Conservation (phyloP, 805 yeast species). For the Starmerella apicola region DNA sequence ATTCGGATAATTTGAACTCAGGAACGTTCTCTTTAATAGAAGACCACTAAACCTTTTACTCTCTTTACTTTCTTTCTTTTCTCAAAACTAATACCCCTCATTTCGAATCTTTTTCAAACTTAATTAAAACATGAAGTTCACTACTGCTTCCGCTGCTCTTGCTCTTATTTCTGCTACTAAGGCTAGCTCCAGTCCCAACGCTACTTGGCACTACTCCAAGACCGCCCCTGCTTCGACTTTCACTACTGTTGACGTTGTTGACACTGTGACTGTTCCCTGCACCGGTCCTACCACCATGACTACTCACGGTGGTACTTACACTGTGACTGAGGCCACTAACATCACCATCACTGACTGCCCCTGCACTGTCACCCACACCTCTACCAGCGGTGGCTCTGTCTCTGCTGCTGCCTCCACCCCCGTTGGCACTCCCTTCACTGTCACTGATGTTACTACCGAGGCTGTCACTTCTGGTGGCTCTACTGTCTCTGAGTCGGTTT, state of each 20-base stretch:
- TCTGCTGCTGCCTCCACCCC: constrained; percentile 12
- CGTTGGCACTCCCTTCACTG: neutral
- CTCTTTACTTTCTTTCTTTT: neutral
- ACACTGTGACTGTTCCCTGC: constrained; percentile 59
- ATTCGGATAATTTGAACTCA: no score
- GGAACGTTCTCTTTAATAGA: neutral
- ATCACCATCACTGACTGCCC: constrained; percentile 79
- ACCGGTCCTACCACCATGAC: constrained; percentile 53
- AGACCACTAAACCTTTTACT: neutral
- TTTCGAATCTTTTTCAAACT: no score
- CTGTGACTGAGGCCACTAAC: constrained; percentile 64
- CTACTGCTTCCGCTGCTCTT: constrained; percentile 3
- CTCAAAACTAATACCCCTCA: no score
- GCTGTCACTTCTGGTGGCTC: constrained; percentile 1
- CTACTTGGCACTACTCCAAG: constrained; percentile 3
- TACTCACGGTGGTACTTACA: constrained; percentile 27
- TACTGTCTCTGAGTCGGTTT: no score
- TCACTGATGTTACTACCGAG: constrained; percentile 1
- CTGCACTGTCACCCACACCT: constrained; percentile 47
- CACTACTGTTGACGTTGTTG: constrained; percentile 16
- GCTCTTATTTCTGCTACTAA: constrained; percentile 3
- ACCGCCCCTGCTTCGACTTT: constrained; percentile 1
- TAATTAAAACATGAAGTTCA: constrained; percentile 7
- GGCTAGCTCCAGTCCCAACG: constrained; percentile 6
- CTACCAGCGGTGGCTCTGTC: constrained; percentile 24